phyloP scores from a whole-genome alignment of 768 basidiomycete genomes.

The Solioccasus polychromus region DNA sequence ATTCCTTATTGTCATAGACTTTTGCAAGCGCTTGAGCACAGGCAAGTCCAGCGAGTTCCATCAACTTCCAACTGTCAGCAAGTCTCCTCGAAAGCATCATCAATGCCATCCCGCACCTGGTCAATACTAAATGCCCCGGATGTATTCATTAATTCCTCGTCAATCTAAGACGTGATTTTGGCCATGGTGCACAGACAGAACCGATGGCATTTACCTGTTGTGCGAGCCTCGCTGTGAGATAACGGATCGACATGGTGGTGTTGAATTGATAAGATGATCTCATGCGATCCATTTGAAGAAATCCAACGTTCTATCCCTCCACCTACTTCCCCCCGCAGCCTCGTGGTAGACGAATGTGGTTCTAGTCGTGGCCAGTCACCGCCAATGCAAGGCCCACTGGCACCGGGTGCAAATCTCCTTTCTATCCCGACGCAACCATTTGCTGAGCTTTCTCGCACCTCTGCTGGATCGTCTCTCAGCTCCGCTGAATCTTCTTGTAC shows the following conservation, averaged over 20 bases:
- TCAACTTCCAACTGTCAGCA: conserved; percentile 54
- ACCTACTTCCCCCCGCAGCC: too few relatives aligned
- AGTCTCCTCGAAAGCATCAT: not conserved
- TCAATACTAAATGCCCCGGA: conserved; percentile 94
- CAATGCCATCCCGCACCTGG: conserved; percentile 50
- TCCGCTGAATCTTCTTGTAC: too few relatives aligned
- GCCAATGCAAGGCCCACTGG: too few relatives aligned
- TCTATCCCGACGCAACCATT: too few relatives aligned
- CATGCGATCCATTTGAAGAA: too few relatives aligned
- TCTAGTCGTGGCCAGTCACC: too few relatives aligned
- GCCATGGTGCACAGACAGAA: not conserved
- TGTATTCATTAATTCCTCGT: conserved; percentile 87
- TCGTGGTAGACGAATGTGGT: too few relatives aligned
- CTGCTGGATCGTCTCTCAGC: too few relatives aligned
- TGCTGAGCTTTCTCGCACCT: too few relatives aligned
- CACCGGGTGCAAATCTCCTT: too few relatives aligned
- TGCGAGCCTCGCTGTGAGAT: conserved; percentile 68
- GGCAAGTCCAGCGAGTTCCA: conserved; percentile 94
- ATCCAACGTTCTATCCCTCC: too few relatives aligned
- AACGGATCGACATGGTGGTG: conserved; percentile 51
- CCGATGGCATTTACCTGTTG: conserved; percentile 56
- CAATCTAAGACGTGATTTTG: conserved; percentile 54
- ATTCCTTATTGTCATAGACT: conserved; percentile 66
- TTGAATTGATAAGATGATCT: not conserved
- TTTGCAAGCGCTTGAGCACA: conserved; percentile 85